Conservation (phyloP, 495 filamentous ascomycete genomes). For the Podospora didyma region DNA sequence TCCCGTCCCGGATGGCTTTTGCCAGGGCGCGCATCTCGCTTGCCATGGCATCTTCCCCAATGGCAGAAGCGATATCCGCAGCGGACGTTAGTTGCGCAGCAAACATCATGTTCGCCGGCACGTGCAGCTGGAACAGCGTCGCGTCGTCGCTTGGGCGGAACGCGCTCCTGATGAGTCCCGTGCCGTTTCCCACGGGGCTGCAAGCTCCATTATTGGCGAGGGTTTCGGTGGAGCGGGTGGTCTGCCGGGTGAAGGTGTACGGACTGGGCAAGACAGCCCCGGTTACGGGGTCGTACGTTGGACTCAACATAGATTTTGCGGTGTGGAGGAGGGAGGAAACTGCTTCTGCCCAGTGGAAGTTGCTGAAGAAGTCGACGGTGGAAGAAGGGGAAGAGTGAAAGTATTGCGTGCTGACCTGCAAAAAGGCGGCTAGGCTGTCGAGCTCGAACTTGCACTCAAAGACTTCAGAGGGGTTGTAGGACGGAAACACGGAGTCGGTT, state of each 20-base stretch:
- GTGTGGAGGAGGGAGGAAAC: slow-evolving; percentile 35
- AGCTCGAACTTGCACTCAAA: slow-evolving; percentile 62
- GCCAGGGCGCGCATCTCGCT: slow-evolving; percentile 48
- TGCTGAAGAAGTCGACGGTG: slow-evolving; percentile 48
- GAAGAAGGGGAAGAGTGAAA: slow-evolving; percentile 54
- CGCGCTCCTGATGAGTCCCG: slow-evolving; percentile 58
- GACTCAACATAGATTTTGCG: slow-evolving; percentile 48
- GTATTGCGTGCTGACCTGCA: slow-evolving; percentile 56
- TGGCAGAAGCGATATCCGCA: slow-evolving; percentile 43
- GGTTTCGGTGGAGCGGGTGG: slow-evolving; percentile 55
- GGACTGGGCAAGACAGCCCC: slow-evolving; percentile 49
- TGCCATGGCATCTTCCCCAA: slow-evolving; percentile 39
- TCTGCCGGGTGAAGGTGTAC: slow-evolving; percentile 56
- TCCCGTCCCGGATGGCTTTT: slow-evolving; percentile 40
- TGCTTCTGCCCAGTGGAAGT: slow-evolving; percentile 42
- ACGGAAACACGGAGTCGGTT: slow-evolving; percentile 19
- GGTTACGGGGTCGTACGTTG: slow-evolving; percentile 50
- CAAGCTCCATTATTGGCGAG: slow-evolving; percentile 55
- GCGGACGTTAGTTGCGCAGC: slow-evolving; percentile 46
- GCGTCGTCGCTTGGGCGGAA: slow-evolving; percentile 64
- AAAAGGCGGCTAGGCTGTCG: slow-evolving; percentile 61
- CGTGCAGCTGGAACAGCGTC: slow-evolving; percentile 53
- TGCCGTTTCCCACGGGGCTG: slow-evolving; percentile 53
- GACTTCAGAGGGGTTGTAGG: slow-evolving; percentile 21
- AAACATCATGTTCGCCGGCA: slow-evolving; percentile 71